phyloP scores from a whole-genome alignment of 148 eudicot genomes.

The Diospyros lotus region DNA sequence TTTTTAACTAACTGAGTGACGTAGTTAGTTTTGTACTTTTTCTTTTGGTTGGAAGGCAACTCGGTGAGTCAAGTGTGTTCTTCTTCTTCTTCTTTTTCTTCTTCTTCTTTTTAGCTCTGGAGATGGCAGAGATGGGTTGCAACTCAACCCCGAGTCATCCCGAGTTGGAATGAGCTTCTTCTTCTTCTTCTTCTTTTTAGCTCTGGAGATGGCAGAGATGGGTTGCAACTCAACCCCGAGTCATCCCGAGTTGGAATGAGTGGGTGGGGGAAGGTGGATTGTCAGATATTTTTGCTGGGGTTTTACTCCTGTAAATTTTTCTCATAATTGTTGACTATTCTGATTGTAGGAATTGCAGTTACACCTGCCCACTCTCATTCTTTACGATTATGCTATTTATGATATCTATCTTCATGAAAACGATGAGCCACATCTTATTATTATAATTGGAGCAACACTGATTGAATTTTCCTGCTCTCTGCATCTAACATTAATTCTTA shows the following conservation, averaged over 20 bases:
- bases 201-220: background rate
- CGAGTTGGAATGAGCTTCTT: slow-evolving; percentile 7
- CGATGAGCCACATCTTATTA: too few species aligned
- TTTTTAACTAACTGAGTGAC: background rate
- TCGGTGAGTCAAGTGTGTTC: background rate
- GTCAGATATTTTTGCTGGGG: background rate
- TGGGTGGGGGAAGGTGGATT: background rate
- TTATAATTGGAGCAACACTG: too few species aligned
- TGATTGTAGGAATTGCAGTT: background rate
- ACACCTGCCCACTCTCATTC: too few species aligned
- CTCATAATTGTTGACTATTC: too few species aligned
- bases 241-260: slow-evolving; percentile 18
- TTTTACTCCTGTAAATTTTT: background rate
- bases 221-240: slow-evolving; percentile 8
- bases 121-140: background rate
- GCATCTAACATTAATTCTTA: too few species aligned
- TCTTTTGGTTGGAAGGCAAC: too few species aligned
- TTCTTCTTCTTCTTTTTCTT: background rate
- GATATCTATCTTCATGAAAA: too few species aligned
- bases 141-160: slow-evolving; percentile 18
- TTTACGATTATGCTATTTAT: too few species aligned
- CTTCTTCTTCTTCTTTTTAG: background rate
- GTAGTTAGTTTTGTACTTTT: background rate
- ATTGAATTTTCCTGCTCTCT: too few species aligned
- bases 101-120: background rate